Base-by-base conservation (phyloP, 129 eudicot species). In the Flaveria brownii region DNA sequence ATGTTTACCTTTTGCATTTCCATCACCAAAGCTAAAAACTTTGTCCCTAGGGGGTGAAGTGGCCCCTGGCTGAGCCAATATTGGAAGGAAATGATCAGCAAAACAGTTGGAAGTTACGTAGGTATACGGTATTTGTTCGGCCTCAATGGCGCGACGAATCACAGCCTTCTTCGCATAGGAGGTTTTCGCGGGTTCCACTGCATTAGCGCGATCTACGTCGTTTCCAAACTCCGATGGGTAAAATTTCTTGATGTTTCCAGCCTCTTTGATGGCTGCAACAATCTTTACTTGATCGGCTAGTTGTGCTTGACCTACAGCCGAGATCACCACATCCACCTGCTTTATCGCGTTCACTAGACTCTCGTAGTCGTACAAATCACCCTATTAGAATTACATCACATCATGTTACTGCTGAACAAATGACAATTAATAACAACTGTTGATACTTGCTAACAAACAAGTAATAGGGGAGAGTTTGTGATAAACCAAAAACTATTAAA, bases 221-320 rank as follows among this genome's bases (percentile, higher is more conserved):
- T 68, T 74, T 67, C 84, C 86, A 46, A 82, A 85, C 79, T 85
- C 86, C 0, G 84, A 85, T 51, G 88, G 88, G 15, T 74, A 78
- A 65, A 82, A 85, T 33, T 72, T 85, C 84, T 85, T 85, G 33
- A 85, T 70, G n/a, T 85, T 81, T 18, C 88, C 88, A 51, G 88
- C 88, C 70, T 85, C 88, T 79, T 85, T 85, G 52, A 85, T 82
- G 45, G 88, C 86, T 0, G 80, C 83, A 12, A 85, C 71, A 64
- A 82, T 85, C 66, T 78, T 85, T 20, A 47, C 76, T 55, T 85
- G 88, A 81, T 82, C 86, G 4, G 47, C 79, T 8, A 82, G 68
- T 71, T 73, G 81, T 18, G 16, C 10, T 64, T 46, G 50, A 17
- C 84, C 84, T 4, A 82, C 82, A 2, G 88, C 65, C 28, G 88